phyloP scores from a whole-genome alignment of 495 filamentous ascomycete genomes.

The Aspergillus nidulans region DNA sequence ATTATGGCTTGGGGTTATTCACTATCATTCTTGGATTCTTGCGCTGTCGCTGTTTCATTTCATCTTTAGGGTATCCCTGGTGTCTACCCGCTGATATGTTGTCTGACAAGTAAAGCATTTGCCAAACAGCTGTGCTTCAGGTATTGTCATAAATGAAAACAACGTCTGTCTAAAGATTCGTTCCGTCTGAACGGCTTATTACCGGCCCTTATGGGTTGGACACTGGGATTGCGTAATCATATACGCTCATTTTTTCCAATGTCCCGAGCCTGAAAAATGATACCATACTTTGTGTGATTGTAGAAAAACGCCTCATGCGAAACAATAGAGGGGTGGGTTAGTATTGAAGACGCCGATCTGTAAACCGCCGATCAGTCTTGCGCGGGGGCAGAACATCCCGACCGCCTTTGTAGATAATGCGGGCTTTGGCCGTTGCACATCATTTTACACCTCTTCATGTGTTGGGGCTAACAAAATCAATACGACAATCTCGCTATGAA shows the following conservation, averaged over 20 bases:
- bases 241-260: too few species aligned
- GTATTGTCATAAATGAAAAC: not conserved
- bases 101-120: not conserved
- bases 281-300: too few species aligned
- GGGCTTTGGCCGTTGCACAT: conserved; percentile 2
- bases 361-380: not conserved
- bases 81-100: not conserved
- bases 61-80: not conserved
- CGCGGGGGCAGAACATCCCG: conserved; percentile 15
- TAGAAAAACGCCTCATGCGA: too few species aligned
- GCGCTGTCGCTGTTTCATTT: conserved; percentile 11
- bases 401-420: conserved; percentile 26
- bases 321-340: too few species aligned
- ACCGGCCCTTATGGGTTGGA: not conserved
- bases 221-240: not conserved
- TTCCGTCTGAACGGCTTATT: not conserved
- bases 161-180: not conserved
- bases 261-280: too few species aligned
- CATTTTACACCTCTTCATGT: not conserved
- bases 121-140: not conserved
- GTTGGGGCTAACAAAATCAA: not conserved
- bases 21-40: conserved; percentile 12
- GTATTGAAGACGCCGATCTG: too few species aligned
- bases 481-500: conserved; percentile 12
- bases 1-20: conserved; percentile 28